Evolutionary conservation across 805 yeast genomes (phyloP), one percentile per base, ranked within the genome.

Genomic region (Kregervanrija delftensis): DNA sequence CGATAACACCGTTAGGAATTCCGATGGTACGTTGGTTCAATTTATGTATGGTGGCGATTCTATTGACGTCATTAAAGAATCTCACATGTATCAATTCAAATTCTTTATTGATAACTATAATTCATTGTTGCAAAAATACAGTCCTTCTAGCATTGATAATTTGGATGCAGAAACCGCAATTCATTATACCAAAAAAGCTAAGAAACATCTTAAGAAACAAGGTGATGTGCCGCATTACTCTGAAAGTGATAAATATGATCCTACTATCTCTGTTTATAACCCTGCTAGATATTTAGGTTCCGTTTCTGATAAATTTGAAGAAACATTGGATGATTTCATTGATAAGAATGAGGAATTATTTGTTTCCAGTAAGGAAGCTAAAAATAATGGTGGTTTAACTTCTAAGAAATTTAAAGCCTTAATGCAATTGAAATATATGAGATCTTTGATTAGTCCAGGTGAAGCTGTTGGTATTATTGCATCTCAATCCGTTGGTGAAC

Each of bases 391-490:
- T 40, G 79, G 76, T 37, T 58, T 85, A 40, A 78, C 82, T 17
- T 79, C 79, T 50, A 86, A 85, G 80, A 86, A 85, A 64, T 95
- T 95, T 79, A 80, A 86, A 65, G 95, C 96, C 3, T 75, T 93
- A 61, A 95, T 95, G 99, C 97, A 91, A 71, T 76, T 93, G 72
- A 95, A 95, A 69, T 93, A 93, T 68, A 93, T 91, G 96, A 84
- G 95, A 59, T 89, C 98, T 10, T 72, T 90, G 53, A 82, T 93
- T 44, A 79, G 88, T 58, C 98, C 99, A 4, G 99, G 99, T 74
- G 97, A 90, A 64, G 90, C 90, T 96, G 97, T 90, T 47, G 97
- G 97, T 73, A 95, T 90, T 42, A 77, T 90, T 59, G 97, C 97
- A 43, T 96, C 97, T 2, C 97, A 90, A 71, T 88, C 96, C 33